Evolutionary conservation across 352 stramenopile genomes (phyloP).

Genomic region (Plasmopara viticola): DNA sequence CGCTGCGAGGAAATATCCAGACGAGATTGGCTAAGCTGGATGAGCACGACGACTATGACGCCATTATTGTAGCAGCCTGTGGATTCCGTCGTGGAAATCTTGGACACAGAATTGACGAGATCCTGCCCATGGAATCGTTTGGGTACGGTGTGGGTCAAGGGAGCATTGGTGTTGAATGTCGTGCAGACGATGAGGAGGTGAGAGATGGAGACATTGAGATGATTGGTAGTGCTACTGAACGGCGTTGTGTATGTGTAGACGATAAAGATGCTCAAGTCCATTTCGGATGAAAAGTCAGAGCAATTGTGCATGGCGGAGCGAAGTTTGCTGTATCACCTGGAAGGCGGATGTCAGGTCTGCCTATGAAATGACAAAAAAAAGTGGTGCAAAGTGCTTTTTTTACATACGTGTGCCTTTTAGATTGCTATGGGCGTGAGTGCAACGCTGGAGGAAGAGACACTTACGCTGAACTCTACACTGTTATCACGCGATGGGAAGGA

Average conservation of each 20-base stretch:
- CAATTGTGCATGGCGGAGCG: constrained; percentile 79
- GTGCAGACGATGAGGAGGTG: constrained; percentile 55
- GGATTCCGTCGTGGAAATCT: constrained; percentile 73
- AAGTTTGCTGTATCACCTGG: constrained; percentile 70
- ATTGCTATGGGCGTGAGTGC: constrained; percentile 82
- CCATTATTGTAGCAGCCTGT: constrained; percentile 81
- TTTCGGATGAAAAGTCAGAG: constrained; percentile 68
- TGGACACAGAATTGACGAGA: constrained; percentile 67
- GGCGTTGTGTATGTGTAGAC: constrained; percentile 26
- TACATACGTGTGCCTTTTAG: constrained; percentile 17
- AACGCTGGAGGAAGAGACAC: constrained; percentile 47
- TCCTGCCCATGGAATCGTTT: constrained; percentile 65
- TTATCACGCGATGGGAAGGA: constrained; percentile 70
- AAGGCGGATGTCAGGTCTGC: constrained; percentile 74
- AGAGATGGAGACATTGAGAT: background rate
- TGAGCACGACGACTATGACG: constrained; percentile 76
- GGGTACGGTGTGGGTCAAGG: constrained; percentile 80
- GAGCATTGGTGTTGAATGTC: constrained; percentile 83
- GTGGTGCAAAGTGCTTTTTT: constrained; percentile 2
- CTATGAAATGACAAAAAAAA: constrained; percentile 13
- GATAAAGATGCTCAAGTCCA: constrained; percentile 70
- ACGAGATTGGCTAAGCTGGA: constrained; percentile 83
- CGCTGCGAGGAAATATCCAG: constrained; percentile 84
- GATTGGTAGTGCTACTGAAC: constrained; percentile 3
- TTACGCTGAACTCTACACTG: constrained; percentile 65